Base-by-base conservation (phyloP, 2,329 filamentous ascomycete species). In the Cytospora piceicola region DNA sequence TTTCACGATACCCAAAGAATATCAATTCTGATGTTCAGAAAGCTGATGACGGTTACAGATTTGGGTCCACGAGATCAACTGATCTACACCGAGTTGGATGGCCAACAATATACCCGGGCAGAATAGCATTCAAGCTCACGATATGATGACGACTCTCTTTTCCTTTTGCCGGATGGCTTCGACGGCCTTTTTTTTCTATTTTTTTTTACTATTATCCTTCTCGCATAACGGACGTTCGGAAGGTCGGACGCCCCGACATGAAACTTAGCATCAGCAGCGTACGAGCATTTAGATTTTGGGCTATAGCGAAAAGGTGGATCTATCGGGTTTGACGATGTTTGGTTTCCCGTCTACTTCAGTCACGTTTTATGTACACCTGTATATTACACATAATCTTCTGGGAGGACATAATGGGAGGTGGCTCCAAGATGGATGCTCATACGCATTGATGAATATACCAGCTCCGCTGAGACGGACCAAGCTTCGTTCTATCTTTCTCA, bases 51-150 rank as follows among this genome's bases (percentile, higher is more conserved):
- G 27, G 30, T 7, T 51, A 61, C 22, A 77, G 75, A 71, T 77
- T 42, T 77, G 75, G 75, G 61, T 77, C 15, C 73, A 76, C 60
- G 74, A 76, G 68, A 55, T 76, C 63, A 57, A 66, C 53, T 63
- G 51, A 67, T 61, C 34, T 24, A n/a, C 58, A n/a, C 58, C 22
- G 53, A 46, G 29, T 49, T 55, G 56, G 53, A 58, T n/a, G 60
- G 55, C 57, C 32, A 58, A 53, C 60, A 60, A 64, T 67, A 68
- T 68, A 68, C 61, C 61, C 67, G 39, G 63, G 61, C 64, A 62
- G 57, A 61, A 53, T 56, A 64, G 36, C 52, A 49, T 58, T 29
- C 27, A 52, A 53, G 61, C 32, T 56, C 49, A 68, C 64, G 67
- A 68, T 46, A 63, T 68, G 58, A 68, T 64, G 67, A 67, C 52